Conservation (phyloP, 495 filamentous ascomycete genomes). For the Clohesyomyces aquaticus region DNA sequence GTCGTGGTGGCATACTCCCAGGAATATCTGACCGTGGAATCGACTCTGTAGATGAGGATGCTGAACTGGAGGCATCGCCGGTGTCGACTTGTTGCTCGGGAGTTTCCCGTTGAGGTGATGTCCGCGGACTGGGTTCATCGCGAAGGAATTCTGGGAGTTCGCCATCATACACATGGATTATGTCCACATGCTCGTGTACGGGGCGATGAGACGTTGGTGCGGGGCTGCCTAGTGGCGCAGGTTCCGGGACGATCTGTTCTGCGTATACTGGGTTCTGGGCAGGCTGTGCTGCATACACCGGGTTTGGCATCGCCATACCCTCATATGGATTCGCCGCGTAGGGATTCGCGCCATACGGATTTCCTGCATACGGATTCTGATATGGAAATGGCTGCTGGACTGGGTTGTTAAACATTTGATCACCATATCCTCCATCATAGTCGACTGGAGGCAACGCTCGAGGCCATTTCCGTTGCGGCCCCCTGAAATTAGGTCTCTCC, state of each 20-base stretch:
- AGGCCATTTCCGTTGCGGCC: not conserved
- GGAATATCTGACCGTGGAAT: slow-evolving; percentile 12
- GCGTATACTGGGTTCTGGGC: not conserved
- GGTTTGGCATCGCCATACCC: too few relatives aligned
- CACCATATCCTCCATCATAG: not conserved
- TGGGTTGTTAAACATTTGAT: not conserved
- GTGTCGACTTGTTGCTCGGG: not conserved
- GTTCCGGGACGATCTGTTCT: not conserved
- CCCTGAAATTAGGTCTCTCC: not conserved
- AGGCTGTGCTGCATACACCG: not conserved
- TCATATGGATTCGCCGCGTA: too few relatives aligned
- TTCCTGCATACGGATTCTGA: too few relatives aligned
- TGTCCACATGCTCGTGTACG: not conserved
- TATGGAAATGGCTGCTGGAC: too few relatives aligned
- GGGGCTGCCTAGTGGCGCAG: not conserved
- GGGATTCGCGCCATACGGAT: too few relatives aligned
- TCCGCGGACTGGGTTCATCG: not conserved
- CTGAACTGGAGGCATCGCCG: not conserved
- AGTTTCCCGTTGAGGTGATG: not conserved
- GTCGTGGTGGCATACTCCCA: not conserved
- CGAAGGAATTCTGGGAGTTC: not conserved
- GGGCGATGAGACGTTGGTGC: not conserved
- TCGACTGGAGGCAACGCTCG: not conserved
- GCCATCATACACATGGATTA: not conserved
- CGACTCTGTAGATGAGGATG: not conserved